phyloP scores from a whole-genome alignment of 805 yeast species.

The Teunomyces barrocoloradensis region DNA sequence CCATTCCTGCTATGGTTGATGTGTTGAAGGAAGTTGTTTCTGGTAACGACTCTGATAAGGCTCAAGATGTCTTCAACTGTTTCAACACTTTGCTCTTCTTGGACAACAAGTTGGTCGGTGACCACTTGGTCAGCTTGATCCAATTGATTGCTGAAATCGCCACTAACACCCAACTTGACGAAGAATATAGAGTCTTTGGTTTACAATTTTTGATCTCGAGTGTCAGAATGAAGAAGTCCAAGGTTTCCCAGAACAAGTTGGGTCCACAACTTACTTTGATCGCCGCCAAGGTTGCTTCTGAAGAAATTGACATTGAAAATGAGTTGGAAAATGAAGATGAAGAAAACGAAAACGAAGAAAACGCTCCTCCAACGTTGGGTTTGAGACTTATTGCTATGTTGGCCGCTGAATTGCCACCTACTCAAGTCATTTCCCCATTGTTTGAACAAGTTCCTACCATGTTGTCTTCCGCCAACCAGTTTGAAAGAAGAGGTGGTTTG shows the following conservation, averaged over 20 bases:
- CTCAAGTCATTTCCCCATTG: constrained; percentile 82
- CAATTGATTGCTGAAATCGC: constrained; percentile 77
- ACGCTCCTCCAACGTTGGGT: constrained; percentile 72
- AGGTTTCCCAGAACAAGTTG: constrained; percentile 72
- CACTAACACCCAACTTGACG: constrained; percentile 60
- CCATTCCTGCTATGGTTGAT: constrained; percentile 77
- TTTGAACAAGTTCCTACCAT: constrained; percentile 59
- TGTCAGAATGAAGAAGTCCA: constrained; percentile 75
- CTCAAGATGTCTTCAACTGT: constrained; percentile 76
- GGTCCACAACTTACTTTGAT: constrained; percentile 77
- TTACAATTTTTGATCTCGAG: constrained; percentile 80
- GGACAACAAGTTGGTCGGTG: constrained; percentile 78
- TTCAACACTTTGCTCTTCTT: constrained; percentile 75
- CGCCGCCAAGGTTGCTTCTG: constrained; percentile 76
- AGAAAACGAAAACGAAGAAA: constrained; percentile 92
- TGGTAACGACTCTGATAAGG: constrained; percentile 67
- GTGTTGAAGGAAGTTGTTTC: constrained; percentile 74
- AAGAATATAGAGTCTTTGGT: constrained; percentile 79
- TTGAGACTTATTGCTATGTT: constrained; percentile 75
- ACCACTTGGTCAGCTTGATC: constrained; percentile 64
- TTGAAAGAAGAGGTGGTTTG: constrained; percentile 84
- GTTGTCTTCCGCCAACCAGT: constrained; percentile 57
- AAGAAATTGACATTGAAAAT: constrained; percentile 69
- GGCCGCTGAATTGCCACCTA: constrained; percentile 84
- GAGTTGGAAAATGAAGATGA: constrained; percentile 79